Evolutionary conservation across 495 filamentous ascomycete genomes (phyloP), one percentile per base, ranked within the genome.

Genomic region (Stereocaulon alpinum): DNA sequence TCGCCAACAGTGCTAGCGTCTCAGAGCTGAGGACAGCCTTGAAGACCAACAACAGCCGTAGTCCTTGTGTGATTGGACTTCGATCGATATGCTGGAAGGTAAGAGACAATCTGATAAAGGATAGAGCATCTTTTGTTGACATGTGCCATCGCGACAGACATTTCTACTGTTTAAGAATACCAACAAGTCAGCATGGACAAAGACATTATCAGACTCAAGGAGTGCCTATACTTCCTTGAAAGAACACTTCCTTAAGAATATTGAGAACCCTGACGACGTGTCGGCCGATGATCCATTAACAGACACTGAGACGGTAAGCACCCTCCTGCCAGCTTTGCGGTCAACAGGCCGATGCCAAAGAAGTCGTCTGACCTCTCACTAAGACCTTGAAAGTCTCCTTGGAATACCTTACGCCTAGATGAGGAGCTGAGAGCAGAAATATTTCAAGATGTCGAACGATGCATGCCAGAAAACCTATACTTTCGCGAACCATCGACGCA

Each of bases 81-180:
- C 81, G 93, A 42, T 96, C 91, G 27, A 78, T 95, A 50, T 95
- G 88, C 71, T 98, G 93, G 93, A 97, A 94, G 83, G 88, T 84
- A 67, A 68, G 74, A 40, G 10, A 7, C 48, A 20, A 29, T 17
- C 1, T 3, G 10, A 4, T 44, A 22, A 11, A n/a, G 17, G 18
- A 1, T 34, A 51, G 29, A 50, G 53, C 29, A 20, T 40, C 57
- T 29, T 20, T 55, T 42, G 62, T 40, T 60, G 40, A 71, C 40
- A 24, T 43, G 44, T 52, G 12, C 10, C 15, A 24, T 29, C 20
- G 37, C 34, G 42, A 40, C 66, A 93, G 88, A 80, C 80, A 48
- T 95, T 95, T 71, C 73, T 97, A 34, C 77, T 96, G 44, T 92
- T 87, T 72, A 82, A 86, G 52, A 77, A 77, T 48, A 75, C 86